Conservation (phyloP, 768 basidiomycete species). For the Macrolepiota dolichaula region DNA sequence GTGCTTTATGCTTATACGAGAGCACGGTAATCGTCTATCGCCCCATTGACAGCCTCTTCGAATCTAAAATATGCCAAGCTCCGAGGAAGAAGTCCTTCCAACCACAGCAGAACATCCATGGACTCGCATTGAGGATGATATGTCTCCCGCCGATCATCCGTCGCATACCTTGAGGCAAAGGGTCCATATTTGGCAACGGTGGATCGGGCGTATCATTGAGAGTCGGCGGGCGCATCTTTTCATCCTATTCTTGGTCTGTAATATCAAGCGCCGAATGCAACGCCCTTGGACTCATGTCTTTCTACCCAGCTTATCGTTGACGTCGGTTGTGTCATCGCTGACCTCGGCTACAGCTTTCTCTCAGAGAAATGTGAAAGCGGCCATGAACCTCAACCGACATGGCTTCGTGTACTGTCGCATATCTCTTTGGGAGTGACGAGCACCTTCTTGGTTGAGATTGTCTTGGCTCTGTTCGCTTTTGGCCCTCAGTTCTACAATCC, state of each 20-base stretch:
- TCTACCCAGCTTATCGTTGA: slow-evolving; percentile 54
- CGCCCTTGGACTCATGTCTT: neutral
- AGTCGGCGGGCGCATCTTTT: slow-evolving; percentile 49
- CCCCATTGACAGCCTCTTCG: neutral
- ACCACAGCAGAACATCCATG: slow-evolving; percentile 4
- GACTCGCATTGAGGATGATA: neutral
- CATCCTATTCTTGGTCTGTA: slow-evolving; percentile 15
- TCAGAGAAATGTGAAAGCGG: slow-evolving; percentile 44
- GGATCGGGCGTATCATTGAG: slow-evolving; percentile 48
- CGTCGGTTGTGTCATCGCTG: slow-evolving; percentile 65
- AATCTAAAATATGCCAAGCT: slow-evolving; percentile 37
- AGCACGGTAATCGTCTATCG: neutral
- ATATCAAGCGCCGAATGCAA: neutral
- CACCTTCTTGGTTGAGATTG: slow-evolving; percentile 77
- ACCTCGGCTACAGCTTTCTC: slow-evolving; percentile 68
- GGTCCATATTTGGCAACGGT: neutral
- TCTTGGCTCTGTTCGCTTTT: slow-evolving; percentile 62
- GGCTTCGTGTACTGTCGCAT: slow-evolving; percentile 60
- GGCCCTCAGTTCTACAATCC: slow-evolving; percentile 65
- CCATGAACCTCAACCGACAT: slow-evolving; percentile 45
- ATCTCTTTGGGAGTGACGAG: slow-evolving; percentile 68
- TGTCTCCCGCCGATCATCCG: slow-evolving; percentile 7
- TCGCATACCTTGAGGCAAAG: slow-evolving; percentile 18
- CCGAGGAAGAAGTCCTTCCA: slow-evolving; percentile 41
- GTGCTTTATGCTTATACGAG: neutral